Evolutionary conservation across 495 filamentous ascomycete species (phyloP).

Genomic region (Opeltia flavorubescens): DNA sequence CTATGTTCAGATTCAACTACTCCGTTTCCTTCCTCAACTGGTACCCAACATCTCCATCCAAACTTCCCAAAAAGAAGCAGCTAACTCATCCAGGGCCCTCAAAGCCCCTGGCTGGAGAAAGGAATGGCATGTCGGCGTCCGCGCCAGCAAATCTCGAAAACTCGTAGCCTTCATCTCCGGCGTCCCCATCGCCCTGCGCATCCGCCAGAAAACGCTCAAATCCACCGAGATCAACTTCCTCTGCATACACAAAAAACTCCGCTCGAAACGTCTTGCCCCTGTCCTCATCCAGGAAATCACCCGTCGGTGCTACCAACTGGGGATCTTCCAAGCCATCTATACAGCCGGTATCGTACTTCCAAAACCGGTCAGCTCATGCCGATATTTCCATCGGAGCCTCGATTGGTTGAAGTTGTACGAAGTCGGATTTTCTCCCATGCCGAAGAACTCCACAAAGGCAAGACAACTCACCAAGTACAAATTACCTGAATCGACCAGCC

Average conservation of each 20-base stretch:
- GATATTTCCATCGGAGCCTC: constrained; percentile 85
- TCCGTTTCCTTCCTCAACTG: constrained; percentile 78
- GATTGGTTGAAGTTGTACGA: constrained; percentile 95
- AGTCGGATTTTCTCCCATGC: constrained; percentile 77
- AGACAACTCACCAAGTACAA: constrained; percentile 69
- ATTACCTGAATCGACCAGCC: constrained; percentile 56
- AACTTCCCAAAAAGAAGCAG: not conserved
- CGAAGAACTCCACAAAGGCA: constrained; percentile 61
- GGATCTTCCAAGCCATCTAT: constrained; percentile 88
- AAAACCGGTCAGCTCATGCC: constrained; percentile 76
- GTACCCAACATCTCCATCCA: constrained; percentile 28
- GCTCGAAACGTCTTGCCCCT: constrained; percentile 78
- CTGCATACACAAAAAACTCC: constrained; percentile 93
- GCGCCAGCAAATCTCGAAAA: constrained; percentile 59
- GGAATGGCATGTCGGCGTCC: constrained; percentile 91
- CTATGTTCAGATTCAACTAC: constrained; percentile 96
- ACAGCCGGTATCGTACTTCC: constrained; percentile 84
- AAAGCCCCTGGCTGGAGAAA: constrained; percentile 91
- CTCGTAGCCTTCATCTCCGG: constrained; percentile 92
- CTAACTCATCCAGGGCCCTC: constrained; percentile 54
- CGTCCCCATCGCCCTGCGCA: constrained; percentile 66
- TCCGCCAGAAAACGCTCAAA: constrained; percentile 59
- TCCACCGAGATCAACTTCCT: constrained; percentile 95
- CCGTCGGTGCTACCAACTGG: constrained; percentile 65
- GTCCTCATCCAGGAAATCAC: constrained; percentile 97